Evolutionary conservation across 2,329 filamentous ascomycete genomes (phyloP).

Genomic region (Xylariaceae sp.): DNA sequence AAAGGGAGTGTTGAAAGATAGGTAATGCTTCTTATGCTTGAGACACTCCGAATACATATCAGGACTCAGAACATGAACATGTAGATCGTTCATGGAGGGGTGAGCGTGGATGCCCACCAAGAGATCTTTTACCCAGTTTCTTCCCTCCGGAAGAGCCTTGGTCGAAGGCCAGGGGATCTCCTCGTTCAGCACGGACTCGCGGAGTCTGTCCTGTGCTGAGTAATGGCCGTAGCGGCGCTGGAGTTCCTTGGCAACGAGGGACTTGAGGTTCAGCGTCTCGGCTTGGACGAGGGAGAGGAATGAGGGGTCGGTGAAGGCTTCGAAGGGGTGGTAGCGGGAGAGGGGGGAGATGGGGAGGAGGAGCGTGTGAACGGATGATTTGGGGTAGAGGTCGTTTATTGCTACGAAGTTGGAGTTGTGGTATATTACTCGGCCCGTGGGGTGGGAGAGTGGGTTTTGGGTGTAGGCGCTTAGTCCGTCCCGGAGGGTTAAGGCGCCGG

Average conservation of each 20-base stretch:
- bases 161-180: constrained; percentile 43
- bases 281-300: constrained; percentile 63
- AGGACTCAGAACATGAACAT: constrained; percentile 79
- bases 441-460: constrained; percentile 55
- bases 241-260: constrained; percentile 70
- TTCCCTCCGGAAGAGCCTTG: constrained; percentile 58
- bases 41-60: constrained; percentile 72
- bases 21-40: constrained; percentile 84
- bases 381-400: constrained; percentile 82
- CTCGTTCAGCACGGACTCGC: constrained; percentile 64
- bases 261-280: constrained; percentile 59
- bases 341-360: constrained; percentile 70
- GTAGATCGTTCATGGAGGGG: constrained; percentile 88
- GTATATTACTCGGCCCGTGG: constrained; percentile 58
- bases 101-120: constrained; percentile 77
- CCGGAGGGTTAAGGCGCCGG: constrained; percentile 39
- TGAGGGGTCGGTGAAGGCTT: constrained; percentile 64
- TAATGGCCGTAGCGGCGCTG: constrained; percentile 61
- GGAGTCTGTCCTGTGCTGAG: constrained; percentile 59
- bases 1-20: constrained; percentile 84
- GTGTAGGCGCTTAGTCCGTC: constrained; percentile 67
- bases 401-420: constrained; percentile 66
- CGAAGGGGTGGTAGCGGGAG: constrained; percentile 67
- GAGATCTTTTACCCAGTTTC: constrained; percentile 76
- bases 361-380: constrained; percentile 78